Evolutionary conservation across 1,284 basidiomycete species (phyloP).

Genomic region (Pseudozyma sp.): DNA sequence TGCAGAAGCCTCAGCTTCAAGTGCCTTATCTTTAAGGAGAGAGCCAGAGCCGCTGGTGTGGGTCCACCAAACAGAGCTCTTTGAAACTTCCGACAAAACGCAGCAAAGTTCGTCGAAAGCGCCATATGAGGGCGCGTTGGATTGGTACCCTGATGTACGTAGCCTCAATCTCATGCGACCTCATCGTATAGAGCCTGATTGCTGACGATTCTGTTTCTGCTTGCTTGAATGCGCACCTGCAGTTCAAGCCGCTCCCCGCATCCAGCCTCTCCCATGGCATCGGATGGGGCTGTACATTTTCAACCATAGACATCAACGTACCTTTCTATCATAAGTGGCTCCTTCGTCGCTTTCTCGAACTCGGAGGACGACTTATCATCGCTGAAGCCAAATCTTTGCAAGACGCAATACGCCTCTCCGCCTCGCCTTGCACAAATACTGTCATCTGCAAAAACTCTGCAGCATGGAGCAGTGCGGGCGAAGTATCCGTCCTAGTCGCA

Average conservation of each 20-base stretch:
- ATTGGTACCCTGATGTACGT: constrained; percentile 61
- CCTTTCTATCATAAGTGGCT: constrained; percentile 57
- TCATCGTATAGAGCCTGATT: not conserved
- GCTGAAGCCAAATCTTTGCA: constrained; percentile 11
- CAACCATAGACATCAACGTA: constrained; percentile 57
- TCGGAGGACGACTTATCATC: constrained; percentile 49
- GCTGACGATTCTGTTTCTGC: too few relatives aligned
- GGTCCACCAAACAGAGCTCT: constrained; percentile 60
- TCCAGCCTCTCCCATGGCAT: constrained; percentile 18
- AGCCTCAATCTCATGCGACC: not conserved
- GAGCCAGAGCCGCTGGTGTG: constrained; percentile 45
- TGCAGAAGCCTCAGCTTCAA: too few relatives aligned
- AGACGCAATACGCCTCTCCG: constrained; percentile 15
- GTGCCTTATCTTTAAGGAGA: not conserved
- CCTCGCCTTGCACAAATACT: not conserved
- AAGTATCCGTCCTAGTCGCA: constrained; percentile 36
- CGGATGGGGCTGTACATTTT: constrained; percentile 47
- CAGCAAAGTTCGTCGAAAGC: not conserved
- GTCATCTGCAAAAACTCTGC: not conserved
- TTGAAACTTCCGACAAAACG: constrained; percentile 6
- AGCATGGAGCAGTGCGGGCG: not conserved
- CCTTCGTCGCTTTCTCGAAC: constrained; percentile 35
- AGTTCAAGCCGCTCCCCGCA: constrained; percentile 31
- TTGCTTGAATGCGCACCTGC: not conserved
- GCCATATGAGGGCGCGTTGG: constrained; percentile 37